Evolutionary conservation across 2,329 filamentous ascomycete genomes (phyloP).

Genomic region (Macrophomina pseudophaseolina): DNA sequence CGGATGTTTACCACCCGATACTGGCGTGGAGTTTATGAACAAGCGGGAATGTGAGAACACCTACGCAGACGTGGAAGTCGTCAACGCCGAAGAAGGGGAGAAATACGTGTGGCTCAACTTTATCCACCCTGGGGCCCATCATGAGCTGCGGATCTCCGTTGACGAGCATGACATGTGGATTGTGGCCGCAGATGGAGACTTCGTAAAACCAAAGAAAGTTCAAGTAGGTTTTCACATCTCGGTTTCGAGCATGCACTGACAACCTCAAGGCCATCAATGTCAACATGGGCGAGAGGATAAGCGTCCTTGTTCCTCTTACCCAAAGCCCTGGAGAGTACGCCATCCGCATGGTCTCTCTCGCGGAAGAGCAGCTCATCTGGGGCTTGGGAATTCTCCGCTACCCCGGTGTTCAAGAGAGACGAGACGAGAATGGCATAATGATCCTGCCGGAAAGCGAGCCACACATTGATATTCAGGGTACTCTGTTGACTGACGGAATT

Average conservation of each 20-base stretch:
- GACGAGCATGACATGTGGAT: constrained; percentile 61
- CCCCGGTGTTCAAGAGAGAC: constrained; percentile 16
- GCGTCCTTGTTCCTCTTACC: constrained; percentile 55
- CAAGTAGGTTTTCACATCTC: constrained; percentile 34
- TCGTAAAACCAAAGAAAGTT: constrained; percentile 58
- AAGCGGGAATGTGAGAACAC: neutral
- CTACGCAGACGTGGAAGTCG: neutral
- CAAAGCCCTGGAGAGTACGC: constrained; percentile 56
- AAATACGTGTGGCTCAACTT: constrained; percentile 4
- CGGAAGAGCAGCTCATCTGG: constrained; percentile 60
- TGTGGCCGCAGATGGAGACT: constrained; percentile 61
- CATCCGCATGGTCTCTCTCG: constrained; percentile 58
- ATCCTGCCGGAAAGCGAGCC: constrained; percentile 35
- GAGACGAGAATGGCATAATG: constrained; percentile 28
- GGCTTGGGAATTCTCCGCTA: constrained; percentile 59
- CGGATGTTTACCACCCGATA: neutral
- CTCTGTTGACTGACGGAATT: constrained; percentile 42
- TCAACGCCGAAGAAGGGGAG: neutral
- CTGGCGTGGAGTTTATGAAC: neutral
- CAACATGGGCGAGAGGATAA: constrained; percentile 60
- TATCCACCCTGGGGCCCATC: constrained; percentile 7
- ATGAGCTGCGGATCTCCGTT: constrained; percentile 47
- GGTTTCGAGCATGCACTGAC: neutral
- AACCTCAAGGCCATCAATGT: constrained; percentile 46
- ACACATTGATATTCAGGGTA: constrained; percentile 58